Evolutionary conservation across 2,329 filamentous ascomycete genomes (phyloP).

Genomic region (Arthrocladium fulminans): DNA sequence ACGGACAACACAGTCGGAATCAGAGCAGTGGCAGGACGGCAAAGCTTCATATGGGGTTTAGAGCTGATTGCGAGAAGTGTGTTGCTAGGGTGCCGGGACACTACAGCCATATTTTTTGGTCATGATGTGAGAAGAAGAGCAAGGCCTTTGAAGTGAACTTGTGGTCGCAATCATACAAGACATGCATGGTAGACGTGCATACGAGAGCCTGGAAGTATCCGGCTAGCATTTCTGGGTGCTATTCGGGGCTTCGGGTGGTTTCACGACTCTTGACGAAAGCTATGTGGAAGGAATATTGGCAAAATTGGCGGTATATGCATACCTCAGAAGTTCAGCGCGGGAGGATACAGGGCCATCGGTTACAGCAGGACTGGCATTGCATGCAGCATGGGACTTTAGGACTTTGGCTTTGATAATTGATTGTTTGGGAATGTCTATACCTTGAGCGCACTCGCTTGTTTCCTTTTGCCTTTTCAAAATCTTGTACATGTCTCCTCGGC

Average conservation of each 20-base stretch:
- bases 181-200: too few species aligned
- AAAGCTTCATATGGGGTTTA: conserved; percentile 68
- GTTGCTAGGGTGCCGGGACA: conserved; percentile 65
- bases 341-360: not conserved
- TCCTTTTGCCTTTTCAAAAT: not conserved
- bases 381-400: not conserved
- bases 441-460: not conserved
- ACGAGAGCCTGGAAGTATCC: too few species aligned
- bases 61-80: conserved; percentile 71
- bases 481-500: not conserved
- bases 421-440: not conserved
- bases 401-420: not conserved
- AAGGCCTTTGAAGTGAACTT: too few species aligned
- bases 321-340: not conserved
- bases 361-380: not conserved
- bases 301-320: too few species aligned
- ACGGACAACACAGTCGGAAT: not conserved
- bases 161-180: not conserved
- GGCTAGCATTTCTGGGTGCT: too few species aligned
- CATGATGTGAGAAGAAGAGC: too few species aligned
- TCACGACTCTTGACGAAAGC: too few species aligned
- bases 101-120: conserved; percentile 64
- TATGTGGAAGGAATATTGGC: too few species aligned
- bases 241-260: too few species aligned
- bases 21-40: conserved; percentile 12